Base-by-base conservation (phyloP, 129 eudicot genomes). In the Centella asiatica region DNA sequence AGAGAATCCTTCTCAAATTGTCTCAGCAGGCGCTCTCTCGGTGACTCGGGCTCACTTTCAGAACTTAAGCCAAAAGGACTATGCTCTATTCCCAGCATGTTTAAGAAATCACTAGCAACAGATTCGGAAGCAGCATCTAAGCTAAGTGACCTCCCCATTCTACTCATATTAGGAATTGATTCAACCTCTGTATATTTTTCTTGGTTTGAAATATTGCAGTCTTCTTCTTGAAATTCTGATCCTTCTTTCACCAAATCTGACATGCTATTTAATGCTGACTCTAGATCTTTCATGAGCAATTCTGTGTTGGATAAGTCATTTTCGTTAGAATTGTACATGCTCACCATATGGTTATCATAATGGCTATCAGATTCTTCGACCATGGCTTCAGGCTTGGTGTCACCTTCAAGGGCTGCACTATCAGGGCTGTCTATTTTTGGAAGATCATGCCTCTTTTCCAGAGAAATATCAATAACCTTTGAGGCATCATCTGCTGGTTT, bases 1-100 rank as follows among this genome's bases (percentile, higher is more conserved):
- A 86, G 73, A 24, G 85, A 52, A 29, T 87, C 99, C 72, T 80
- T 80, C 78, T 92, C 95, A 44, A 92, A 92, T 76, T 84, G 86
- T 65, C 92, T 75, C 58, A 92, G 57, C 25, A 92, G 70, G 26
- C 81, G 83, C 72, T 84, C 99, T 51, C 99, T 82, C 24, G 99
- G 99, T 45, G 99, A 92, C 75, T 87, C 95, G 7, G 96, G 79
- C 70, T 87, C 96, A 47, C 84, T 83, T 77, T 87, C 95, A 44
- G 86, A 81, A 73, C 83, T 77, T 65, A 70, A 46, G 70, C 81
- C 60, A 48, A 81, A 77, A 29, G 89, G 95, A 63, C 90, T 81
- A 39, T 84, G 84, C 31, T 84, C 95, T 36, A 83, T 79, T 19
- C 87, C 95, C 39, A 90, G 84, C 85, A 90, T 78, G 70, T 75